Conservation (phyloP, 2,329 filamentous ascomycete species). For the Hansfordia pulvinata region DNA sequence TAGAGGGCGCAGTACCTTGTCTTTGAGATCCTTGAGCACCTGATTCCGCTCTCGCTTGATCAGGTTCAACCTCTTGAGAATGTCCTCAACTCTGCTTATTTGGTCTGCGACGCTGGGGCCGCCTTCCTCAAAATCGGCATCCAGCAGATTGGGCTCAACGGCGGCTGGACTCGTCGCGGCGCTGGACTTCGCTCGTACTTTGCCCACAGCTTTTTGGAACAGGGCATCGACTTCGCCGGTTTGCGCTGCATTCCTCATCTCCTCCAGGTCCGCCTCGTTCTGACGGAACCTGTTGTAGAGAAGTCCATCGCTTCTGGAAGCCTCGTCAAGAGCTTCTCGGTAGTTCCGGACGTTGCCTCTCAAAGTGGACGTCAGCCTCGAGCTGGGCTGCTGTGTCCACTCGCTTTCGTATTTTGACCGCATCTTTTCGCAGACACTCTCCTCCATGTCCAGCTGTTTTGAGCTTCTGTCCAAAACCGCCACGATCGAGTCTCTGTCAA, state of each 20-base stretch:
- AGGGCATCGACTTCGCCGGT: constrained; percentile 76
- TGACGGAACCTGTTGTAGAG: constrained; percentile 73
- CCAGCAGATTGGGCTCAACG: constrained; percentile 67
- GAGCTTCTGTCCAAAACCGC: constrained; percentile 63
- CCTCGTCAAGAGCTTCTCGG: constrained; percentile 78
- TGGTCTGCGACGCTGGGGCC: constrained; percentile 75
- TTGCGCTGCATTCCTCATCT: constrained; percentile 85
- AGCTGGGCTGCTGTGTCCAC: constrained; percentile 96
- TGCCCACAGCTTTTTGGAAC: constrained; percentile 77
- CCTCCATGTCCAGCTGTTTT: constrained; percentile 90
- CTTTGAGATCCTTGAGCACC: constrained; percentile 91
- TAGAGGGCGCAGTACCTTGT: constrained; percentile 88
- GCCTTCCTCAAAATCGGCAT: constrained; percentile 79
- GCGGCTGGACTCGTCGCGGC: constrained; percentile 45
- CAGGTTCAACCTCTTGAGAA: constrained; percentile 79
- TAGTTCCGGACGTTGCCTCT: constrained; percentile 81
- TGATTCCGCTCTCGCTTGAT: constrained; percentile 87
- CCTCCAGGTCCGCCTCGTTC: constrained; percentile 79
- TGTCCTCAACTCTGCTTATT: constrained; percentile 76
- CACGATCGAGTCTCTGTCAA: constrained; percentile 64
- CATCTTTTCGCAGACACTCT: constrained; percentile 98
- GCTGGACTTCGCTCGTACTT: constrained; percentile 54
- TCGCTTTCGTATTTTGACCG: constrained; percentile 89
- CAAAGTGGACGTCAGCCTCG: constrained; percentile 74
- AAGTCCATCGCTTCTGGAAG: constrained; percentile 72